Conservation (phyloP, 441 rosid species). For the Melastoma candidum region DNA sequence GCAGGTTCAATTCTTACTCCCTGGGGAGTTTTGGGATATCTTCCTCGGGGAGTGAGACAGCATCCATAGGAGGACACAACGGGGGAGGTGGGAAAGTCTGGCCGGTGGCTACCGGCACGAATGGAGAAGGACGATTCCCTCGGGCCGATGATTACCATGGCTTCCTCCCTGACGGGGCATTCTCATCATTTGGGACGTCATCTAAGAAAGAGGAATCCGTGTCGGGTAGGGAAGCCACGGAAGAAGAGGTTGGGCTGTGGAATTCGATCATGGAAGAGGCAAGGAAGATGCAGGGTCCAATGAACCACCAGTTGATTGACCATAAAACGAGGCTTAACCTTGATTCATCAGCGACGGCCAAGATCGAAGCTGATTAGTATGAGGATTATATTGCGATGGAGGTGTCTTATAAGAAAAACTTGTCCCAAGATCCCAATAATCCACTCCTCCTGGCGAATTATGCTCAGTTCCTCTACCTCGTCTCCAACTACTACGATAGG, state of each 20-base stretch:
- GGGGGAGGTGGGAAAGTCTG: constrained; percentile 12
- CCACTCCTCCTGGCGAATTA: constrained; percentile 55
- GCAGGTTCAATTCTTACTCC: constrained; percentile 7
- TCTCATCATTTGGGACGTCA: no score
- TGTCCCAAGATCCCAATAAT: constrained; percentile 55
- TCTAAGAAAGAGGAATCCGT: no score
- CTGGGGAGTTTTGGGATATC: constrained; percentile 1
- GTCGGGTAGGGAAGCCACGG: constrained; percentile 8
- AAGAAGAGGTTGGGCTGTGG: constrained; percentile 45
- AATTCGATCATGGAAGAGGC: constrained; percentile 42
- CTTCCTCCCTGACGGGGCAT: not conserved
- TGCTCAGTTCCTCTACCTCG: constrained; percentile 61
- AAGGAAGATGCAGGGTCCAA: constrained; percentile 21
- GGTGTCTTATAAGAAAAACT: constrained; percentile 39
- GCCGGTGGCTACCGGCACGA: constrained; percentile 6
- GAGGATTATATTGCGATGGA: constrained; percentile 38
- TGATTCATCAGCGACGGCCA: constrained; percentile 29
- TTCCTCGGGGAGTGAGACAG: not conserved
- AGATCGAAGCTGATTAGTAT: constrained; percentile 39
- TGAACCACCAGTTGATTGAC: constrained; percentile 23
- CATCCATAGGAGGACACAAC: constrained; percentile 8
- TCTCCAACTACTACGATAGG: constrained; percentile 56
- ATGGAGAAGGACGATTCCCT: not conserved
- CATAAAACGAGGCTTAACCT: constrained; percentile 24
- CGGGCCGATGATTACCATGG: constrained; percentile 6